Base-by-base conservation (phyloP, 2,329 filamentous ascomycete species). In the Coccinonectria pachysandricola region DNA sequence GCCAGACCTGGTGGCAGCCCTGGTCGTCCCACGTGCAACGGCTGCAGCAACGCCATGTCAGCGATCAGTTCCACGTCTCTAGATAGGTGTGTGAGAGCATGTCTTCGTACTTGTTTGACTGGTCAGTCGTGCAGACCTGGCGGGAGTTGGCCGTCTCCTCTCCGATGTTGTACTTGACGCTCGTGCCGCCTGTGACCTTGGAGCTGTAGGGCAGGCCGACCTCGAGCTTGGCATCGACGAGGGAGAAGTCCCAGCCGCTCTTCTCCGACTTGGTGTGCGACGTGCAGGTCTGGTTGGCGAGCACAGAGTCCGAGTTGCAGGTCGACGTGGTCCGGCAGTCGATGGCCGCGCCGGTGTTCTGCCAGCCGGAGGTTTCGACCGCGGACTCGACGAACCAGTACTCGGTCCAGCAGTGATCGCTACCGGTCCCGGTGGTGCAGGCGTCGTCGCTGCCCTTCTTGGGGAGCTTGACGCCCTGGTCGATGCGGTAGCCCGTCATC, bases 401-500 rank as follows among this genome's bases (percentile, higher is more conserved):
- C 17, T 34, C 31, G 7, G 21, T 31, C 31, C 31, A 34, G 23
- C 31, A 31, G 19, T 34, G 31, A 7, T 34, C 31, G 4, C 3
- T 8, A 6, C 23, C n/a, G 11, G 26, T 18, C 2, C 28, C 28
- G 7, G 31, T 34, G 8, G 31, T 34, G 14, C 31, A 34, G n/a
- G 31, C 31, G n/a, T 34, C 28, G 15, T 34, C 20, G 0, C 16
- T 24, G 11, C 31, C 31, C 2, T 9, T 16, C 25, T 23, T 34
- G 22, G 31, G 31, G 10, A 34, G 23, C 20, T 31, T 34, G 25
- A 34, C 12, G 9, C 28, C 31, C 18, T 34, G 31, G 12, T 31
- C 24, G 7, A 34, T 24, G 1, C 12, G 9, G 15, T 34, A 34
- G 11, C 31, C 31, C 0, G 31, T 34, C 16, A 28, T 24, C 22